A percentile compares a stretch with the other conserved stretches of the same genome.
Evolutionary conservation across 805 yeast genomes (phyloP).

Genomic region (Kodamaea neixiangensis): DNA sequence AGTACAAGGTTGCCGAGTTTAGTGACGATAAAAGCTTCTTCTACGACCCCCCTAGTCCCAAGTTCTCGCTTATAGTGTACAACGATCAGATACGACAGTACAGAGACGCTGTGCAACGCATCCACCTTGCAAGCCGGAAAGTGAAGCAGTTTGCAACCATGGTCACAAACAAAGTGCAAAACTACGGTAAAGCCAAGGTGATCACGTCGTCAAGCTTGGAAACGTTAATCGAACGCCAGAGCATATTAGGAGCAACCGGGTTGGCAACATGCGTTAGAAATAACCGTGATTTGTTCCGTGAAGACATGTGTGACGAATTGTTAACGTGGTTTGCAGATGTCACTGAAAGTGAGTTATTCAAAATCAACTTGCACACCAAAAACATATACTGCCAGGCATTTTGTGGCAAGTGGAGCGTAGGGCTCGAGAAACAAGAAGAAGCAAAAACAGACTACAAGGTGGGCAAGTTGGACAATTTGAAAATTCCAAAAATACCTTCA

Average conservation of each 20-base stretch:
- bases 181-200: slow-evolving; percentile 69
- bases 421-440: slow-evolving; percentile 27
- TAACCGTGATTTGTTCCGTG: slow-evolving; percentile 70
- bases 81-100: slow-evolving; percentile 80
- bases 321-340: slow-evolving; percentile 65
- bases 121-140: slow-evolving; percentile 64
- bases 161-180: slow-evolving; percentile 66
- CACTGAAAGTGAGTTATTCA: slow-evolving; percentile 53
- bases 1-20: slow-evolving; percentile 25
- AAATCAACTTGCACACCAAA: slow-evolving; percentile 48
- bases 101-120: slow-evolving; percentile 68
- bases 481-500: slow-evolving; percentile 41
- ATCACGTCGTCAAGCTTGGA: slow-evolving; percentile 54
- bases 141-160: slow-evolving; percentile 65
- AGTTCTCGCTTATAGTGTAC: slow-evolving; percentile 62
- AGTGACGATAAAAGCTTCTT: slow-evolving; percentile 35
- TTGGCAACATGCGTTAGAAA: slow-evolving; percentile 66
- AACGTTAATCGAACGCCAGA: slow-evolving; percentile 54
- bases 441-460: slow-evolving; percentile 22
- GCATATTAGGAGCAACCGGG: slow-evolving; percentile 61
- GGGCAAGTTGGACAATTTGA: slow-evolving; percentile 37
- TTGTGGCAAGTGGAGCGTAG: slow-evolving; percentile 61
- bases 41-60: slow-evolving; percentile 34
- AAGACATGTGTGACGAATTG: slow-evolving; percentile 77
- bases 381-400: slow-evolving; percentile 58